phyloP scores from a whole-genome alignment of 2,329 filamentous ascomycete species.

The Paecilomyces dactylethromorphus region DNA sequence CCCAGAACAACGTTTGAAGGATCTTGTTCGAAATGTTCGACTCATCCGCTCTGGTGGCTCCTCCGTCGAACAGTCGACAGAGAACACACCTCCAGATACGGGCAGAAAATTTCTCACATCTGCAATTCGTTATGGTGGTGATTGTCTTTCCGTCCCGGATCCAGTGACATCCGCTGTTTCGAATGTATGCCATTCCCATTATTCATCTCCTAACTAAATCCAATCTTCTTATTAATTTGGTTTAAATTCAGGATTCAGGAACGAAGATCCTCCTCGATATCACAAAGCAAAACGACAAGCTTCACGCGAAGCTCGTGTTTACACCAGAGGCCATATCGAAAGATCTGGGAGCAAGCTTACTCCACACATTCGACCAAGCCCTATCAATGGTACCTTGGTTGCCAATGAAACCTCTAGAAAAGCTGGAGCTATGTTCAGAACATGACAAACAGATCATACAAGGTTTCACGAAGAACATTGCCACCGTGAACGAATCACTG shows the following conservation, averaged over 20 bases:
- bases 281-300: background rate
- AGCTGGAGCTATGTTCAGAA: background rate
- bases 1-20: background rate
- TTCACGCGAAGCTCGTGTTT: background rate
- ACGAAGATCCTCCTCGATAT: background rate
- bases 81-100: background rate
- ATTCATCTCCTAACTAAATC: background rate
- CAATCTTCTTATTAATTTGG: background rate
- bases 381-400: background rate
- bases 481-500: background rate
- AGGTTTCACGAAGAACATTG: background rate
- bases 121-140: background rate
- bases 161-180: background rate
- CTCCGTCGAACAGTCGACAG: background rate
- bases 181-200: background rate
- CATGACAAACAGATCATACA: background rate
- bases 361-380: background rate
- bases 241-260: background rate
- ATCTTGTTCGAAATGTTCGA: background rate
- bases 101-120: background rate
- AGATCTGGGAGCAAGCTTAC: background rate
- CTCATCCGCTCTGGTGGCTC: background rate
- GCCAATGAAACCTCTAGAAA: background rate
- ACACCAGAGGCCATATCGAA: background rate
- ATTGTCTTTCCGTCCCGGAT: background rate